Evolutionary conservation across 306 rosid species (phyloP).

Genomic region (Acacia crassicarpa): DNA sequence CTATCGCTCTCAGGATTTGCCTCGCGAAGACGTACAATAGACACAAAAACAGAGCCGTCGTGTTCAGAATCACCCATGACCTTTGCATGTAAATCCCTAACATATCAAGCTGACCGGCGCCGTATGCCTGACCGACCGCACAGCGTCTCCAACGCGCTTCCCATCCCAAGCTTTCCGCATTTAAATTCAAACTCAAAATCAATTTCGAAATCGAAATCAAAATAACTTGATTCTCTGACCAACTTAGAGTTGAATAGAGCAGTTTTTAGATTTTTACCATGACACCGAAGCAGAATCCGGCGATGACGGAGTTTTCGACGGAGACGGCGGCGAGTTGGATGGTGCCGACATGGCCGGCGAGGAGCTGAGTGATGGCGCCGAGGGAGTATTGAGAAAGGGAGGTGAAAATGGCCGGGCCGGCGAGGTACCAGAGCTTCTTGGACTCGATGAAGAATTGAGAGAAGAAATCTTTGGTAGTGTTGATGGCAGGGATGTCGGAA

Average conservation of each 20-base stretch:
- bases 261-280: slow-evolving; percentile 42
- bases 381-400: slow-evolving; percentile 81
- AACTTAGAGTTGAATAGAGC: neutral
- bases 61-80: slow-evolving; percentile 72
- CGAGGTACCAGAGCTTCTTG: slow-evolving; percentile 86
- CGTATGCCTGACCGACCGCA: slow-evolving; percentile 96
- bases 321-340: slow-evolving; percentile 83
- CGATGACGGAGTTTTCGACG: slow-evolving; percentile 84
- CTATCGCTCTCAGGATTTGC: slow-evolving; percentile 49
- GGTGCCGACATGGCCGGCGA: slow-evolving; percentile 81
- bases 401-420: slow-evolving; percentile 92
- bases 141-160: slow-evolving; percentile 85
- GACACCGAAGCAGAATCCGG: slow-evolving; percentile 84
- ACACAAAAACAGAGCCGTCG: slow-evolving; percentile 42
- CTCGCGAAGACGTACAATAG: slow-evolving; percentile 61
- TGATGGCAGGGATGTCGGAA: slow-evolving; percentile 63
- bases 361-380: slow-evolving; percentile 78
- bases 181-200: neutral
- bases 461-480: slow-evolving; percentile 40
- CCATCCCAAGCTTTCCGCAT: slow-evolving; percentile 76
- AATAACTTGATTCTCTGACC: neutral
- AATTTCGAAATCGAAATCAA: neutral
- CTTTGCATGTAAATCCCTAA: slow-evolving; percentile 88
- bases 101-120: slow-evolving; percentile 79
- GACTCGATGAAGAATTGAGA: slow-evolving; percentile 53